Base-by-base conservation (phyloP, 164 flowering plant genomes). In the Liriodendron chinense region DNA sequence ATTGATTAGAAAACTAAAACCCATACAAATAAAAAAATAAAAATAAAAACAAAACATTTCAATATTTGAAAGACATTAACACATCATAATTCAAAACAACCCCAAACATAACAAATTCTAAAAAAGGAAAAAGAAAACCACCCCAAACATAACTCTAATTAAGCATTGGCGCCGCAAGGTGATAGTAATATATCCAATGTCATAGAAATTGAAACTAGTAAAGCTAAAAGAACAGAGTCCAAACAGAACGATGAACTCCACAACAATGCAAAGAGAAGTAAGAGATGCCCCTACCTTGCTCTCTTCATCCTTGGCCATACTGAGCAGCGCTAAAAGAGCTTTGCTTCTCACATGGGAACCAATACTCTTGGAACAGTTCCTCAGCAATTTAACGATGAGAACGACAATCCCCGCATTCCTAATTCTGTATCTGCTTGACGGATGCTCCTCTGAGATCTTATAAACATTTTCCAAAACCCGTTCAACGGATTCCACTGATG, bases 251-350 rank as follows among this genome's bases (percentile, higher is more conserved):
- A 10, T 8, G 18, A 53, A 16, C 59, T 53, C 59, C 59, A 53
- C 25, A 7, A 69, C 9, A 20, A 69, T 69, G 56, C 57, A 67
- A 65, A 65, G 24, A 68, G 34, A 74, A 21, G 22, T n/a, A 56
- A 57, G 48, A 73, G n/a, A 61, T 7, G 43, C 47, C 66, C 79
- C 48, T 28, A 89, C 92, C 88, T 85, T 89, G 85, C 90, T 85
- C 68, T 89, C 89, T 48, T 86, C 87, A 77, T 89, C 90, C 78
- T 85, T 89, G 73, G 88, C 81, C 85, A 89, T 74, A 84, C 85
- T 80, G 53, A 83, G 80, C 76, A 89, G 73, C n/a, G 75, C 81
- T 83, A 81, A 71, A 7, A 89, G 85, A 76, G 86, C 86, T 81
- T 87, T 85, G 80, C 82, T 80, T 73, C 89, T 82, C 77, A 83